Evolutionary conservation across 163 green algal species (phyloP).

Genomic region (Scenedesmus sp.): DNA sequence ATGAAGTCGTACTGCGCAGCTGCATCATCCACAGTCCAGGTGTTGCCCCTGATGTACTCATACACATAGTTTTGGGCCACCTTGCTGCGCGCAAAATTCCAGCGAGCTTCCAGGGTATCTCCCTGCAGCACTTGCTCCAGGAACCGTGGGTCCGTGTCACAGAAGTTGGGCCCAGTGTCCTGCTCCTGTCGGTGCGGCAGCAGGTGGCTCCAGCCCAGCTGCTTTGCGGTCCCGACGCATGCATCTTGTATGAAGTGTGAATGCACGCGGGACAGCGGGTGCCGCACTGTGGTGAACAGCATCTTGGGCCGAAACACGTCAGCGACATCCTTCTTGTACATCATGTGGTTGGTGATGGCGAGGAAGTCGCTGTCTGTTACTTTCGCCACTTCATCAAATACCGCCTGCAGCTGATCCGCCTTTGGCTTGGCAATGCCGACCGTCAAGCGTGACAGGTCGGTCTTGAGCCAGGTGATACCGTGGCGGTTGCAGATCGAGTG

Average conservation of each 20-base stretch:
- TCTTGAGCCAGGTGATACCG: neutral
- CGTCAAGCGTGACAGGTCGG: neutral
- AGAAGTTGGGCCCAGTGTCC: neutral
- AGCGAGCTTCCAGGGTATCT: neutral
- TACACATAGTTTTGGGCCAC: neutral
- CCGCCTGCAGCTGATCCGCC: neutral
- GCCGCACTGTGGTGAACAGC: constrained; percentile 12
- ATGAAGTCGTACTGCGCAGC: constrained; percentile 28
- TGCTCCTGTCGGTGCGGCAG: neutral
- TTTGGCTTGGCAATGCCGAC: neutral
- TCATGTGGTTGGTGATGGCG: neutral
- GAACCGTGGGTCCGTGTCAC: neutral
- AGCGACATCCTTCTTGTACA: neutral
- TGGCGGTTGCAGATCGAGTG: neutral
- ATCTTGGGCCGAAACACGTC: neutral
- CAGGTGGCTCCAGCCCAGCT: constrained; percentile 1
- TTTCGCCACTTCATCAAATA: neutral
- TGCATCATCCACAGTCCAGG: constrained; percentile 1
- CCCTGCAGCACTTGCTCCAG: neutral
- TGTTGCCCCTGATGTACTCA: neutral
- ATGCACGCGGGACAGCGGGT: neutral
- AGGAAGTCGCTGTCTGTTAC: neutral
- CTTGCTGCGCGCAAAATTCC: neutral
- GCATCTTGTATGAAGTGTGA: neutral
- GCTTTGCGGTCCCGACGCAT: neutral